A percentile compares a stretch with the other conserved stretches of the same genome.
phyloP scores from a whole-genome alignment of 768 basidiomycete species.

The Clavaria fumosa region DNA sequence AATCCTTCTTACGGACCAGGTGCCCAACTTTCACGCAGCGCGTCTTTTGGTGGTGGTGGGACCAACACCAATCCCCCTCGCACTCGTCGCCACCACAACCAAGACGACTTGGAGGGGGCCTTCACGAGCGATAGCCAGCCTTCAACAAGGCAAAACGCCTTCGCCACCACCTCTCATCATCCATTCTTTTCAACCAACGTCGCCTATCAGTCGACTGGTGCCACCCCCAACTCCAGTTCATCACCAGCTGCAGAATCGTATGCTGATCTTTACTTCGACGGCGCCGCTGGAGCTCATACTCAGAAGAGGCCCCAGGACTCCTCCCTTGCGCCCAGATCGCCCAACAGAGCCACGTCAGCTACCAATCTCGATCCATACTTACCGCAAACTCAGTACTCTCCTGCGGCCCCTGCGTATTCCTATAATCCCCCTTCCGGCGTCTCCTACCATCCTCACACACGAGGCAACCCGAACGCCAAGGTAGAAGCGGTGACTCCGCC shows the following conservation, averaged over 20 bases:
- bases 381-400: conserved; percentile 53
- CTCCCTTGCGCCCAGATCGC: conserved; percentile 30
- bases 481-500: conserved; percentile 34
- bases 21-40: conserved; percentile 45
- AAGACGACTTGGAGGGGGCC: conserved; percentile 49
- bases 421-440: conserved; percentile 24
- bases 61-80: conserved; percentile 26
- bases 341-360: conserved; percentile 40
- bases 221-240: conserved; percentile 21
- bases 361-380: conserved; percentile 63
- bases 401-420: conserved; percentile 36
- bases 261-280: conserved; percentile 50
- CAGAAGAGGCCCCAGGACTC: conserved; percentile 41
- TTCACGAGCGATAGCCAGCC: conserved; percentile 25
- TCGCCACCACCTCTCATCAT: conserved; percentile 18
- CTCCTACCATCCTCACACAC: conserved; percentile 43
- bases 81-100: conserved; percentile 48
- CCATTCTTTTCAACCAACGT: conserved; percentile 46
- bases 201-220: conserved; percentile 34
- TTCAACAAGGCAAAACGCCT: conserved; percentile 27
- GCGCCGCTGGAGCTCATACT: conserved; percentile 25
- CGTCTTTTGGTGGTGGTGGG: conserved; percentile 42
- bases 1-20: conserved; percentile 37
- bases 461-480: conserved; percentile 42
- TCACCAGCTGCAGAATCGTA: conserved; percentile 31